A percentile compares a stretch with the other conserved stretches of the same genome.
phyloP scores from a whole-genome alignment of 805 yeast genomes.

The Trichomonascus vanleenenianus region DNA sequence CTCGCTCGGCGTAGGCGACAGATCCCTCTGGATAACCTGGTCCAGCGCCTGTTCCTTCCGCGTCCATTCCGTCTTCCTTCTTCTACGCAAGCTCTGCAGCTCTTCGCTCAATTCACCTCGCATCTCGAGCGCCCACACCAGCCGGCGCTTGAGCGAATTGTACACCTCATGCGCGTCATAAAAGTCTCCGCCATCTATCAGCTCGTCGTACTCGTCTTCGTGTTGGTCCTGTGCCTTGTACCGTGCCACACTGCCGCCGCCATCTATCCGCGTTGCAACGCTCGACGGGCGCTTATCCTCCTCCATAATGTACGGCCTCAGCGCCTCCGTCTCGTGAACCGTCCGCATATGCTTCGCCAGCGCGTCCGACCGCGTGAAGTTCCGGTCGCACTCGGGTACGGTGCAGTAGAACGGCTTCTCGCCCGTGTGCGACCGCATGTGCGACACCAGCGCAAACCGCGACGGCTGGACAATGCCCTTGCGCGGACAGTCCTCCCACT shows the following conservation, averaged over 20 bases:
- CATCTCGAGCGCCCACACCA: slow-evolving; percentile 28
- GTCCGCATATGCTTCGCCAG: slow-evolving; percentile 56
- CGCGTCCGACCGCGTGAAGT: slow-evolving; percentile 53
- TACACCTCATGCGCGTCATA: slow-evolving; percentile 11
- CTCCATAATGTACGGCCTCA: slow-evolving; percentile 9
- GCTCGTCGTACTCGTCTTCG: slow-evolving; percentile 7
- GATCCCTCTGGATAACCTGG: slow-evolving; percentile 18
- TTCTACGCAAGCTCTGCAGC: slow-evolving; percentile 15
- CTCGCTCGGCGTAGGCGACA: slow-evolving; percentile 3
- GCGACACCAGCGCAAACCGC: slow-evolving; percentile 52
- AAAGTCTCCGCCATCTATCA: slow-evolving; percentile 9
- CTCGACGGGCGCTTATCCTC: background rate
- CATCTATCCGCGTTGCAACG: slow-evolving; percentile 6
- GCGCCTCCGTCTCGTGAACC: slow-evolving; percentile 41
- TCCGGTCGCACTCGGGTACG: slow-evolving; percentile 56
- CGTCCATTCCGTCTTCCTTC: slow-evolving; percentile 22
- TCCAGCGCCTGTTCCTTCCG: slow-evolving; percentile 31
- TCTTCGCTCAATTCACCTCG: slow-evolving; percentile 19
- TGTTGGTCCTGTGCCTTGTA: slow-evolving; percentile 1
- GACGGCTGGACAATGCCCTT: slow-evolving; percentile 46
- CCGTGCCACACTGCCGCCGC: slow-evolving; percentile 3
- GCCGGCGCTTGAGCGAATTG: slow-evolving; percentile 21
- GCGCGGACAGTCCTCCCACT: slow-evolving; percentile 53
- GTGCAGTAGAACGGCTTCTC: slow-evolving; percentile 60
- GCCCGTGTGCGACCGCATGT: slow-evolving; percentile 58